Conservation (phyloP, 2,329 filamentous ascomycete species). For the Remersonia thermophila region DNA sequence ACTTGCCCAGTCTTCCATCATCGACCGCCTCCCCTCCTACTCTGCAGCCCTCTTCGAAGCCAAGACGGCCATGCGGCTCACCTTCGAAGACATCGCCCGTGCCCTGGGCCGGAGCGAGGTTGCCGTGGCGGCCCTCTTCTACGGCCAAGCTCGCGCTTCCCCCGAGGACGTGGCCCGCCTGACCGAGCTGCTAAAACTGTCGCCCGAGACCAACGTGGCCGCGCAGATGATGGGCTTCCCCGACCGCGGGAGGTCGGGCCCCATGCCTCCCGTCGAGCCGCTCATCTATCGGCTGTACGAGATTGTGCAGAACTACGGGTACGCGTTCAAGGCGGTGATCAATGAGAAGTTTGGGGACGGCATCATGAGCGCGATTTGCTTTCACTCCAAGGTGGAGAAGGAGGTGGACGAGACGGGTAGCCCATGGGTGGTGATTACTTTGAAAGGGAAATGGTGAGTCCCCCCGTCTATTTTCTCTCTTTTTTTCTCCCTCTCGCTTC, state of each 20-base stretch:
- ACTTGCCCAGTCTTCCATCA: constrained; percentile 34
- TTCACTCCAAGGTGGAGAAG: constrained; percentile 85
- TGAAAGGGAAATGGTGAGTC: constrained; percentile 70
- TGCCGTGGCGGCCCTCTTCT: constrained; percentile 78
- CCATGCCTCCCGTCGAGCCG: constrained; percentile 77
- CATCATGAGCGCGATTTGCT: constrained; percentile 93
- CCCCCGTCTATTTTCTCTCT: background rate
- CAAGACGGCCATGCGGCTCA: constrained; percentile 63
- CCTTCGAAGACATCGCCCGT: constrained; percentile 65
- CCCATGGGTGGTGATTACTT: constrained; percentile 73
- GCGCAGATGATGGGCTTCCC: constrained; percentile 60
- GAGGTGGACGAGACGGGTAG: constrained; percentile 75
- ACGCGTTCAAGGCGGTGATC: constrained; percentile 86
- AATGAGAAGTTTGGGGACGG: constrained; percentile 94
- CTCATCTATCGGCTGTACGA: constrained; percentile 86
- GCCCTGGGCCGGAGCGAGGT: constrained; percentile 70
- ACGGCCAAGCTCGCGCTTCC: constrained; percentile 51
- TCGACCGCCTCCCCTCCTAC: constrained; percentile 56
- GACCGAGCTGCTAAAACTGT: constrained; percentile 40
- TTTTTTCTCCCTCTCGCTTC: background rate
- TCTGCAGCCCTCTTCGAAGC: constrained; percentile 66
- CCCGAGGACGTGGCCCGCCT: constrained; percentile 44
- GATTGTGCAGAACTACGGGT: constrained; percentile 93
- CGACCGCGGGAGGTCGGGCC: constrained; percentile 64
- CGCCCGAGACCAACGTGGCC: constrained; percentile 39